Evolutionary conservation across 176 grass and related monocot genomes (phyloP).

Genomic region (Cenchrus americanus): DNA sequence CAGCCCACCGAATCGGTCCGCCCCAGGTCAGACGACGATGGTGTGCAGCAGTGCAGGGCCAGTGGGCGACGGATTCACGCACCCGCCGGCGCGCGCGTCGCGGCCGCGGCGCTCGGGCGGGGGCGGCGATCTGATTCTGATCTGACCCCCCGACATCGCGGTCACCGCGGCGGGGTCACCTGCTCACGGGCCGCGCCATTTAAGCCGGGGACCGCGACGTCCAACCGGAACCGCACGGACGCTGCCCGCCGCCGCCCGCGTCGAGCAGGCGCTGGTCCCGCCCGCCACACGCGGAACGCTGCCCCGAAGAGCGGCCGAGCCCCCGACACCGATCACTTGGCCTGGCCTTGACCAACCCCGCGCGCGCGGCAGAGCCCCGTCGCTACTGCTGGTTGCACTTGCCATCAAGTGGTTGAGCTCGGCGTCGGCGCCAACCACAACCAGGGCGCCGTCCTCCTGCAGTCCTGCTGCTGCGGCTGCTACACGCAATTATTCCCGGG

Average conservation of each 20-base stretch:
- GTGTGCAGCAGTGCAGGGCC: too few relatives aligned
- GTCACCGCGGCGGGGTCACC: conserved; percentile 10
- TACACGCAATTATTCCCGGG: conserved; percentile 14
- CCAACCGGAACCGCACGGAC: conserved; percentile 6
- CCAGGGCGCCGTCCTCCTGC: too few relatives aligned
- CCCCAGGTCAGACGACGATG: neutral
- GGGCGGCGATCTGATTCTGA: neutral
- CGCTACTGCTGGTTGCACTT: neutral
- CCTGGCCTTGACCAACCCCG: neutral
- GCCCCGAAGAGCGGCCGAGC: neutral
- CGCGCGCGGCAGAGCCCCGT: neutral
- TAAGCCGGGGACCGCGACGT: conserved; percentile 41
- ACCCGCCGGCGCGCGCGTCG: neutral
- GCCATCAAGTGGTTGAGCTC: neutral
- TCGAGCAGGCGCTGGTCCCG: neutral
- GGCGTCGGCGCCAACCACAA: conserved; percentile 8
- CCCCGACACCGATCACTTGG: too few relatives aligned
- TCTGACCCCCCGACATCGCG: neutral
- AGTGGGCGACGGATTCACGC: too few relatives aligned
- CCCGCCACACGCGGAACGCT: neutral
- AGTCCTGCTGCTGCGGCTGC: neutral
- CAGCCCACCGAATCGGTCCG: neutral
- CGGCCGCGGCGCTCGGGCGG: too few relatives aligned
- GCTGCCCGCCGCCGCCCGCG: too few relatives aligned
- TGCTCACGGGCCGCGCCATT: neutral